These are phyloP conservation scores for Cephalotrichum gorgonifer DNA, from an alignment of 2,329 filamentous ascomycete genomes.

Conservation along the genomic window DNA sequence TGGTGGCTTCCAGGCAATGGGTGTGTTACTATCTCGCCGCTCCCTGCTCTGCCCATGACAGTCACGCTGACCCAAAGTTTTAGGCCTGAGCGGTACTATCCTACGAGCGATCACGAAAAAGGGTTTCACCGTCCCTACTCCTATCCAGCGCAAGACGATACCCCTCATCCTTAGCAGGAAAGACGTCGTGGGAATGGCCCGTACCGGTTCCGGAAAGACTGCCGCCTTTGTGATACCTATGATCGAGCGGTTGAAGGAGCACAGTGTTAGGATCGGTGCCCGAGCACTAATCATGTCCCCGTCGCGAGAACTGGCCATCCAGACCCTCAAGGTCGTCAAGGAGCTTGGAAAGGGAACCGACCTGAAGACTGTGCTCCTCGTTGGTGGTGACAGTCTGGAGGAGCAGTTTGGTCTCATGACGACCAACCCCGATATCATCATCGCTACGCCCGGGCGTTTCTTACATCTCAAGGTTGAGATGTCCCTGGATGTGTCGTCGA, in stretches of 20 bases:
- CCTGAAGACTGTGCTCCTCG: conserved; percentile 77
- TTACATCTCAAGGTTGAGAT: conserved; percentile 96
- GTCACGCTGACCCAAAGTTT: background rate
- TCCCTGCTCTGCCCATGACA: background rate
- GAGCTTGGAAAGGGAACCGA: conserved; percentile 87
- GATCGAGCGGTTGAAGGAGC: conserved; percentile 85
- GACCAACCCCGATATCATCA: conserved; percentile 91
- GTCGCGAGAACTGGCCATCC: conserved; percentile 85
- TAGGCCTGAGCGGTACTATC: conserved; percentile 67
- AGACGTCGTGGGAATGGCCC: conserved; percentile 98
- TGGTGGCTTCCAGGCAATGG: conserved; percentile 95
- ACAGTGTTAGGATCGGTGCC: conserved; percentile 78
- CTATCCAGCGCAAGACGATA: conserved; percentile 94
- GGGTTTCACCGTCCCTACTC: conserved; percentile 91
- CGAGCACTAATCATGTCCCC: conserved; percentile 84
- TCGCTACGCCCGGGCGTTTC: conserved; percentile 93
- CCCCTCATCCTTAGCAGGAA: conserved; percentile 80
- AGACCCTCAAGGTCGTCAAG: conserved; percentile 94
- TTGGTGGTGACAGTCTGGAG: conserved; percentile 91
- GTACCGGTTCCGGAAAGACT: conserved; percentile 98
- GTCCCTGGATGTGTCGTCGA: conserved; percentile 79
- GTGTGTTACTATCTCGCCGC: conserved; percentile 27
- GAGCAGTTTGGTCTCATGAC: conserved; percentile 93
- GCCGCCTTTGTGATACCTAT: conserved; percentile 97
- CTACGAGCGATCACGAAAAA: conserved; percentile 88